Conservation (phyloP, 495 filamentous ascomycete species). For the Annulohypoxylon maeteangense region DNA sequence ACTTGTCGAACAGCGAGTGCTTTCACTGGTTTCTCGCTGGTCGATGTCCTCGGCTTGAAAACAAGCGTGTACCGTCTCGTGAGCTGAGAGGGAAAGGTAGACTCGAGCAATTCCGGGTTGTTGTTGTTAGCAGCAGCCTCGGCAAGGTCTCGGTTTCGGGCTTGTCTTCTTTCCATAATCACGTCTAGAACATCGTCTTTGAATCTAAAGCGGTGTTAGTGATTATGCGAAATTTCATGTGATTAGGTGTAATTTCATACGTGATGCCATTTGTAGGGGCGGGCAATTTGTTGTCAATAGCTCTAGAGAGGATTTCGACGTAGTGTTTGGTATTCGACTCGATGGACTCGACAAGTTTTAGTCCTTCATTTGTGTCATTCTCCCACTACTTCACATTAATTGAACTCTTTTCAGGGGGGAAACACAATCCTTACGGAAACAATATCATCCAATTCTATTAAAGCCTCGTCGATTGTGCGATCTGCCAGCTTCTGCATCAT, state of each 20-base stretch:
- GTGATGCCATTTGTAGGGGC: constrained; percentile 78
- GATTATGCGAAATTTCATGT: constrained; percentile 19
- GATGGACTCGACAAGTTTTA: constrained; percentile 85
- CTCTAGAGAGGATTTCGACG: constrained; percentile 87
- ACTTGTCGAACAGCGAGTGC: constrained; percentile 94
- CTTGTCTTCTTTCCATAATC: constrained; percentile 89
- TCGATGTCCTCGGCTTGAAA: constrained; percentile 88
- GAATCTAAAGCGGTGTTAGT: constrained; percentile 65
- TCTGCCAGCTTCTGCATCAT: constrained; percentile 89
- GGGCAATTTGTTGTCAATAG: constrained; percentile 89
- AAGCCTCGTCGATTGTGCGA: constrained; percentile 74
- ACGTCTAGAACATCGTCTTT: constrained; percentile 98
- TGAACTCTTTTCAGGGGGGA: neutral
- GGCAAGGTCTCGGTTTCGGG: constrained; percentile 80
- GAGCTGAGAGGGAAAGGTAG: constrained; percentile 88
- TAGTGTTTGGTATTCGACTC: constrained; percentile 94
- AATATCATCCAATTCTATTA: constrained; percentile 91
- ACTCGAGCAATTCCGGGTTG: constrained; percentile 66
- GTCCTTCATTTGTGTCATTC: constrained; percentile 69
- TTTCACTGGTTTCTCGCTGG: constrained; percentile 77
- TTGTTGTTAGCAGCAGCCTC: constrained; percentile 74
- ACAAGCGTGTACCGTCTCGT: constrained; percentile 94
- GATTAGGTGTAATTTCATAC: constrained; percentile 58
- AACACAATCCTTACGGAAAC: constrained; percentile 64
- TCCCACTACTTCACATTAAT: constrained; percentile 70